A percentile compares a stretch with the other conserved stretches of the same genome.
Evolutionary conservation across 805 yeast genomes (phyloP).

Genomic region (Yarrowia divulgata): DNA sequence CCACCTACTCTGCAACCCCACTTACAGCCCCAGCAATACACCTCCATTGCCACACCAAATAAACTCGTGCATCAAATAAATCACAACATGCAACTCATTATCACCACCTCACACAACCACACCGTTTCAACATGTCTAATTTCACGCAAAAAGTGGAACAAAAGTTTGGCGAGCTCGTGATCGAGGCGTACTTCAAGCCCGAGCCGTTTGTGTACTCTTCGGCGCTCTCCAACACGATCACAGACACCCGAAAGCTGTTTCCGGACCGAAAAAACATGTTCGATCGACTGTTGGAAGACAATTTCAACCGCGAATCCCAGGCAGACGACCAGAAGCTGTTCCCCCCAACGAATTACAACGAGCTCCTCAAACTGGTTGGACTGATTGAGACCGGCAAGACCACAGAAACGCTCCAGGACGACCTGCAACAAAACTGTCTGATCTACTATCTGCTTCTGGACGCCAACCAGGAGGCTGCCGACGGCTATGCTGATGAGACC

Average conservation of each 20-base stretch:
- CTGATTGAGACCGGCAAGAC: conserved; percentile 1
- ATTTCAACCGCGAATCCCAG: not conserved
- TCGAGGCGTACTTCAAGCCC: not conserved
- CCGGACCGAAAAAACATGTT: conserved; percentile 32
- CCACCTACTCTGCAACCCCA: not conserved
- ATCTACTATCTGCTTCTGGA: conserved; percentile 14
- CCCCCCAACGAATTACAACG: not conserved
- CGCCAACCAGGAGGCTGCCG: conserved; percentile 10
- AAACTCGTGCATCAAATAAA: not conserved
- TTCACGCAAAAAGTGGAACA: conserved; percentile 3
- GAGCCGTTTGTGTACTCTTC: conserved; percentile 21
- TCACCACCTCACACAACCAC: not conserved
- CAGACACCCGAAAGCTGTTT: conserved; percentile 7
- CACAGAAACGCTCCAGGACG: conserved; percentile 16
- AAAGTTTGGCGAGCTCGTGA: conserved; percentile 17
- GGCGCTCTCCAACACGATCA: not conserved
- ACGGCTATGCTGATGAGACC: not conserved
- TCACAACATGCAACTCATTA: not conserved
- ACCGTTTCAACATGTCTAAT: not conserved
- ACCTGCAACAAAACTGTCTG: conserved; percentile 20
- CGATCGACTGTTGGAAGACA: conserved; percentile 15
- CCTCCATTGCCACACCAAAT: not conserved
- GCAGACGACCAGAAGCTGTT: conserved; percentile 2
- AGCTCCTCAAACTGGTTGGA: not conserved
- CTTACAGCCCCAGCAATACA: not conserved